Evolutionary conservation across 495 filamentous ascomycete genomes (phyloP), one percentile per base, ranked within the genome.

Genomic region (Xylaria acuta): DNA sequence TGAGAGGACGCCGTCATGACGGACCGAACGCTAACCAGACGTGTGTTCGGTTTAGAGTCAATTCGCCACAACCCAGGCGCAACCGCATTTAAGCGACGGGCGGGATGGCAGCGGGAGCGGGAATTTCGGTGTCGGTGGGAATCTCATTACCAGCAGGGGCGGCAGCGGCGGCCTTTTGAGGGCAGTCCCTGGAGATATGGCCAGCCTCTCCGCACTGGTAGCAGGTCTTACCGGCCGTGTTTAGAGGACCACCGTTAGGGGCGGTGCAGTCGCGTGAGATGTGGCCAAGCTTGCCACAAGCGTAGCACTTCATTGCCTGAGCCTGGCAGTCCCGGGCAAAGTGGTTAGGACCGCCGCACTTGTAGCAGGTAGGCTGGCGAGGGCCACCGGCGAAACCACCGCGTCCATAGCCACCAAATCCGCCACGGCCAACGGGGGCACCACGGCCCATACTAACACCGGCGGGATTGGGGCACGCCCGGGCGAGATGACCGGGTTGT

Each of bases 261-360:
- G 97, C 93, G 30, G 94, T 97, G 86, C 96, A 99, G 84, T 99
- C 96, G 74, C 95, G 91, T 30, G 94, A 97, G 82, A 98, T 98
- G 85, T 99, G 96, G 56, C 96, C 96, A 64, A 97, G 89, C 85
- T 99, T 99, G 80, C 97, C 97, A 81, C 97, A 99, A 74, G 97
- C 95, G 82, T 98, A 99, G 89, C 97, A 99, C 84, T 99, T 99
- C 94, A 97, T 97, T 67, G 95, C 94, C 85, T 98, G 97, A 73
- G 96, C 96, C 85, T 99, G 97, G 87, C 97, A 99, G 81, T 99
- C 97, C 72, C 97, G 92, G 64, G 97, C 96, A 78, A 94, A 99
- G 83, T 99, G 97, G 86, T 99, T 99, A 60, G 96, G 97, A 16
- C 96, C 96, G 77, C 97, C 97, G 82, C 97, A 99, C 88, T 98